These are phyloP conservation scores for Leccinum imitatum DNA, from an alignment of 768 basidiomycete genomes.

Conservation along the genomic window DNA sequence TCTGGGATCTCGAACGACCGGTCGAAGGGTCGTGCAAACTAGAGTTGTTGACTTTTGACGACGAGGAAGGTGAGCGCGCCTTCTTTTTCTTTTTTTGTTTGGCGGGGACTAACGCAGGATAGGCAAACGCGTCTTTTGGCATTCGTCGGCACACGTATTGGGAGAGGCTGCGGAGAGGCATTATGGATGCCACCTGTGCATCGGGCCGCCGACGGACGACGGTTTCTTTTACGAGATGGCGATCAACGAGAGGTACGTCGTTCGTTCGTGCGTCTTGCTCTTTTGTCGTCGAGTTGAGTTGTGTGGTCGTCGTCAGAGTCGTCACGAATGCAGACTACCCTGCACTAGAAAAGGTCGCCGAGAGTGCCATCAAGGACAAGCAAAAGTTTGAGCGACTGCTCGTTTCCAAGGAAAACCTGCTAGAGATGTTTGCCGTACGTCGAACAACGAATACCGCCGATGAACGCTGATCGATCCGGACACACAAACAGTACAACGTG, in stretches of 20 bases:
- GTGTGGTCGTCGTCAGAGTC: constrained; percentile 43
- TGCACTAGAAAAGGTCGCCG: constrained; percentile 83
- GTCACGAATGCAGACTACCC: constrained; percentile 85
- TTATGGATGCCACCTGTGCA: constrained; percentile 95
- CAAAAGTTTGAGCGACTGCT: constrained; percentile 96
- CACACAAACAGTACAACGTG: constrained; percentile 86
- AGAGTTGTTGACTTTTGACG: constrained; percentile 88
- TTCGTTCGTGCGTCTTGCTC: too few relatives aligned
- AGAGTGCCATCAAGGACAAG: constrained; percentile 90
- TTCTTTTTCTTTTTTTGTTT: background rate
- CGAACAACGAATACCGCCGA: background rate
- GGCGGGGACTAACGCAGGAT: background rate
- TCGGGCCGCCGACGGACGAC: constrained; percentile 95
- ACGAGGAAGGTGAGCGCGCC: constrained; percentile 62
- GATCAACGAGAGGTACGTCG: constrained; percentile 66
- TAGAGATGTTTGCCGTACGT: constrained; percentile 93
- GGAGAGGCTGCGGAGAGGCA: constrained; percentile 96
- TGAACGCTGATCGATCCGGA: constrained; percentile 2
- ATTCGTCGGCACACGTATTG: constrained; percentile 96
- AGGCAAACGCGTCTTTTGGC: constrained; percentile 99
- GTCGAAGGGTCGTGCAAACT: constrained; percentile 83
- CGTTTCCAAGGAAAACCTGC: constrained; percentile 89
- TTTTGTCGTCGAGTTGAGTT: background rate
- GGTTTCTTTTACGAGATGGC: constrained; percentile 99
- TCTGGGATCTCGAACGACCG: constrained; percentile 96